Base-by-base conservation (phyloP, 768 basidiomycete genomes). In the Solioccasus polychromus region DNA sequence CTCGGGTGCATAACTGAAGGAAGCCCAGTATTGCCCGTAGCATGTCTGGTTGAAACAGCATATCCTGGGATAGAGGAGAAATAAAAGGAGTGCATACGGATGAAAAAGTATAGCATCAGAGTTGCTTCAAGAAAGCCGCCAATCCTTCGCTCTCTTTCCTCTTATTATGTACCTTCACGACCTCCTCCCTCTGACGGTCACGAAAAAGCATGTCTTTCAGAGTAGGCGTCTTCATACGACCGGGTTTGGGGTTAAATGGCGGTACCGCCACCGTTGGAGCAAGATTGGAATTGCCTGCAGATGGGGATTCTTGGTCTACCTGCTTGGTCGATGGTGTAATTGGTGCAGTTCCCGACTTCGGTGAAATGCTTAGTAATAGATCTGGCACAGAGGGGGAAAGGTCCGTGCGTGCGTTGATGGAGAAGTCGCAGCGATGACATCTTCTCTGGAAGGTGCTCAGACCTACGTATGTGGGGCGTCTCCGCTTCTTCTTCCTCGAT, bases 121-220 rank as follows among this genome's bases (percentile, higher is more conserved):
- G 60, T 15, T 47, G 42, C 30, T 58, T 52, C 53, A 63, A 43
- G 59, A 85, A 85, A 25, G 76, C 75, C 4, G 81, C 75, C 25
- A 87, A 66, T 17, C 77, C 75, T 22, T 61, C 68, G 4, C 52
- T 54, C 37, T 55, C 66, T 40, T 50, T 60, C 38, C 43, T 53
- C 35, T 53, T 57, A 45, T 48, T 47, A 8, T 31, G 53, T 3
- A 49, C 43, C 62, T 57, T 51, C 38, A 22, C 48, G 45, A 51
- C 54, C 60, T 66, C 63, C 53, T 68, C 70, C 39, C 69, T 68
- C 57, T 77, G 70, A 54, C 74, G 77, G 50, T 83, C 85, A 31
- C 77, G 76, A 22, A 74, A 74, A 26, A 89, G 69, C 70, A 90
- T 74, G 34, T 79, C 74, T 59, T 80, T 83, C 32, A 90, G 58